Base-by-base conservation (phyloP, 129 eudicot species). In the Apium graveolens region DNA sequence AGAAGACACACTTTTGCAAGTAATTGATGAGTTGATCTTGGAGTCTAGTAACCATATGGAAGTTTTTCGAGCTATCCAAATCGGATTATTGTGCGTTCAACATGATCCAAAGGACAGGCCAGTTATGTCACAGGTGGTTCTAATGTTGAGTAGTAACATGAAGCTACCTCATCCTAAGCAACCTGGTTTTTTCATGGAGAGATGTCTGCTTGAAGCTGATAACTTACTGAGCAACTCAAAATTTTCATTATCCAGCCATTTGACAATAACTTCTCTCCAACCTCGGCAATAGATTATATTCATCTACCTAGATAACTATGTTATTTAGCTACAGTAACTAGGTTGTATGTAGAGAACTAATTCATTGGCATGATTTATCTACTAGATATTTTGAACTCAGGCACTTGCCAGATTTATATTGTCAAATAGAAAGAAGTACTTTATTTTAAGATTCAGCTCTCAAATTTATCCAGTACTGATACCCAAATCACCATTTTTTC, bases 51-150 rank as follows among this genome's bases (percentile, higher is more conserved):
- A 66, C 39, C 39, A 66, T 13, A 66, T 4, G 31, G 72, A 66
- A 66, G 72, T 66, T 12, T 66, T 16, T 31, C 72, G 72, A 66
- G 39, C 24, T 66, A 66, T 66, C 39, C 72, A 66, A 31, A 66
- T 66, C 7, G 72, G 72, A 66, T 66, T 66, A 66, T 31, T 66
- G 72, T 66, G 72, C 0, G 72, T 66, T 66, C 72, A 66, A 66
- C 38, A 66, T 12, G 9, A 66, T 14, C 72, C 72, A 31, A 66
- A 66, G 10, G 72, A 66, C 39, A 60, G 32, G 72, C 72, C 72
- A 31, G 41, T 31, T 66, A 66, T 66, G 72, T 66, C 72, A 16
- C 41, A 66, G 41, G 72, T 66, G 39, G 72, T 66, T 66, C 72
- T 66, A 5, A 66, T 66, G 72, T 32, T 66, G 37, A 66, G 41